phyloP scores from a whole-genome alignment of 1,139 yeast species.

The Blastobotrys persicus region DNA sequence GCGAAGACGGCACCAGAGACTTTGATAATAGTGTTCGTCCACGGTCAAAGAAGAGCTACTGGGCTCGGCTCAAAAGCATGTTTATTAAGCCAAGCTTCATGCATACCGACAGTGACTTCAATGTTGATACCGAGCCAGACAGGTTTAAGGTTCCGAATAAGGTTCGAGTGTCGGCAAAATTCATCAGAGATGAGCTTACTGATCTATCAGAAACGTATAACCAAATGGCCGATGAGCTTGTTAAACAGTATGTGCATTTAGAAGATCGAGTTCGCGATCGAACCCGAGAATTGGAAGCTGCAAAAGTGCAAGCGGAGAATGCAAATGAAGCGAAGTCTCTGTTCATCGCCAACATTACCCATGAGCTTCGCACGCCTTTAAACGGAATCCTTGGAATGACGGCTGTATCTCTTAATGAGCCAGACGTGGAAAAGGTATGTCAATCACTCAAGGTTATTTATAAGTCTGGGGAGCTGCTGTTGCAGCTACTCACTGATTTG shows the following conservation, averaged over 20 bases:
- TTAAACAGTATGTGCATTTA: conserved; percentile 73
- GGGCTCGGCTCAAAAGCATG: conserved; percentile 6
- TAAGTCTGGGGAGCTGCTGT: conserved; percentile 79
- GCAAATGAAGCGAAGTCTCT: conserved; percentile 95
- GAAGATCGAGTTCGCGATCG: conserved; percentile 89
- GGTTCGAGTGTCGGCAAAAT: conserved; percentile 54
- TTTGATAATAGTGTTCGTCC: background rate
- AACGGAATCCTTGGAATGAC: conserved; percentile 97
- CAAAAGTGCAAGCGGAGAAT: conserved; percentile 84
- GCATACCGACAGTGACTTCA: background rate
- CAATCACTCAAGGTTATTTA: conserved; percentile 73
- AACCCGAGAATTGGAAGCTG: conserved; percentile 84
- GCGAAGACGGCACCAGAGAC: background rate
- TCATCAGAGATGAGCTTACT: conserved; percentile 80
- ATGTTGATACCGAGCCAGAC: background rate
- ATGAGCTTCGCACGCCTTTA: conserved; percentile 90
- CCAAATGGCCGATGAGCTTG: conserved; percentile 85
- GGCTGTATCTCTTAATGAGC: conserved; percentile 85
- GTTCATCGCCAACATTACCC: conserved; percentile 93
- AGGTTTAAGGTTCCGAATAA: conserved; percentile 38
- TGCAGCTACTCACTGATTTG: conserved; percentile 85
- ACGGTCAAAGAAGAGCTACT: conserved; percentile 7
- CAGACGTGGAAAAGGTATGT: conserved; percentile 61
- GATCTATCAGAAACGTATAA: conserved; percentile 87
- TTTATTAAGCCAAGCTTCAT: conserved; percentile 5